Percentiles rank a stretch among this genome's conserved stretches.
phyloP scores from a whole-genome alignment of 129 eudicot genomes.

The Saussurea involucrata region DNA sequence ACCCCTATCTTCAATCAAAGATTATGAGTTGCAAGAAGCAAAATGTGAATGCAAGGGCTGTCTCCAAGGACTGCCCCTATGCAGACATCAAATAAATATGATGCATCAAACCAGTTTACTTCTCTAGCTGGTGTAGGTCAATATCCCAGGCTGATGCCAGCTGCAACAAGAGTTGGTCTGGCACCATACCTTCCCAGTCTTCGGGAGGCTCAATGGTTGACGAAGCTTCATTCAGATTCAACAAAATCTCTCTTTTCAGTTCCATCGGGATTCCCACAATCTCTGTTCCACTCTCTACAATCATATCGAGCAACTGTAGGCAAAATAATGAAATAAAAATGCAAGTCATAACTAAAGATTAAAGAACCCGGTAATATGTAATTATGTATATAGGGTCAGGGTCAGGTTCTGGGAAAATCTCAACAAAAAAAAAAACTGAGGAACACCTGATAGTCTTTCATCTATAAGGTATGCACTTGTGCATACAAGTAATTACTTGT shows the following conservation, averaged over 20 bases:
- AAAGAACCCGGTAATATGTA: background rate
- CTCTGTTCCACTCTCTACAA: constrained; percentile 75
- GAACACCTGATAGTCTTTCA: too few relatives aligned
- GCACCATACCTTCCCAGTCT: constrained; percentile 94
- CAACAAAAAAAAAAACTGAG: too few relatives aligned
- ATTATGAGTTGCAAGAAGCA: background rate
- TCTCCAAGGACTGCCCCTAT: background rate
- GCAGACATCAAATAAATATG: background rate
- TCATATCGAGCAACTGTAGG: constrained; percentile 63
- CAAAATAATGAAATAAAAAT: background rate
- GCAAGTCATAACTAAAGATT: background rate
- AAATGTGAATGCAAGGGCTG: background rate
- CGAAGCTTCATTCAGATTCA: constrained; percentile 71
- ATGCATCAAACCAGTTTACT: constrained; percentile 30
- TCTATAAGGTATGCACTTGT: too few relatives aligned
- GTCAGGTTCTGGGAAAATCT: too few relatives aligned
- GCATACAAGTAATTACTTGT: too few relatives aligned
- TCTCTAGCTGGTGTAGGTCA: constrained; percentile 69
- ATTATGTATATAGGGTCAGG: too few relatives aligned
- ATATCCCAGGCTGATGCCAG: constrained; percentile 90
- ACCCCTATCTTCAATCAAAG: constrained; percentile 18
- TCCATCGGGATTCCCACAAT: constrained; percentile 63
- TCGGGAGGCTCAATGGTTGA: constrained; percentile 72
- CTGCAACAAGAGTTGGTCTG: constrained; percentile 86
- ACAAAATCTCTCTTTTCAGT: constrained; percentile 64